Evolutionary conservation across 1,284 basidiomycete genomes (phyloP).

Genomic region (Porphyrellus sp.): DNA sequence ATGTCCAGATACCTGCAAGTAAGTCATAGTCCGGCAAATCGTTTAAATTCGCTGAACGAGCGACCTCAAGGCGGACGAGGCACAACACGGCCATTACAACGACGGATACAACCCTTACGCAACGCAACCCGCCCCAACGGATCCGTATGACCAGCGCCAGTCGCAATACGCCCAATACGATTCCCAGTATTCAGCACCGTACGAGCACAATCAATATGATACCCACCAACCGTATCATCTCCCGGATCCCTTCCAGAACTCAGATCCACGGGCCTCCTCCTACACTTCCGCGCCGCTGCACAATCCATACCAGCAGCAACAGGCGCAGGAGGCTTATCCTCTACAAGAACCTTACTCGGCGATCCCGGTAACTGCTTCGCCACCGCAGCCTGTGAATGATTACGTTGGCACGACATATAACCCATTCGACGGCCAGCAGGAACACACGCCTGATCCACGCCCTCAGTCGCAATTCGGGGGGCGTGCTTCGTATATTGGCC

Average conservation of each 20-base stretch:
- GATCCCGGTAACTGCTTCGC: conserved; percentile 12
- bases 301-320: conserved; percentile 35
- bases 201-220: neutral
- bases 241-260: conserved; percentile 23
- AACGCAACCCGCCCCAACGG: conserved; percentile 18
- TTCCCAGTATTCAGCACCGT: conserved; percentile 10
- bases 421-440: conserved; percentile 20
- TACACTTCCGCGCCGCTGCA: conserved; percentile 21
- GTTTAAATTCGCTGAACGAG: conserved; percentile 1
- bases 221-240: neutral
- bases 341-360: conserved; percentile 21
- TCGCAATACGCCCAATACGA: conserved; percentile 6
- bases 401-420: conserved; percentile 27
- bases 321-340: conserved; percentile 26
- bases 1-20: neutral
- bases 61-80: conserved; percentile 49
- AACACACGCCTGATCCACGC: conserved; percentile 20
- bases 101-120: conserved; percentile 52
- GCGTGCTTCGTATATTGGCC: conserved; percentile 38
- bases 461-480: conserved; percentile 27
- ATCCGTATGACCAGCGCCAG: conserved; percentile 22
- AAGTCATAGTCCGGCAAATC: neutral
- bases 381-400: conserved; percentile 29
- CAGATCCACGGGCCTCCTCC: conserved; percentile 16
- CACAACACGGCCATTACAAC: conserved; percentile 52